A percentile compares a stretch with the other conserved stretches of the same genome.
Conservation (phyloP, 768 basidiomycete species). For the Serendipita indica region DNA sequence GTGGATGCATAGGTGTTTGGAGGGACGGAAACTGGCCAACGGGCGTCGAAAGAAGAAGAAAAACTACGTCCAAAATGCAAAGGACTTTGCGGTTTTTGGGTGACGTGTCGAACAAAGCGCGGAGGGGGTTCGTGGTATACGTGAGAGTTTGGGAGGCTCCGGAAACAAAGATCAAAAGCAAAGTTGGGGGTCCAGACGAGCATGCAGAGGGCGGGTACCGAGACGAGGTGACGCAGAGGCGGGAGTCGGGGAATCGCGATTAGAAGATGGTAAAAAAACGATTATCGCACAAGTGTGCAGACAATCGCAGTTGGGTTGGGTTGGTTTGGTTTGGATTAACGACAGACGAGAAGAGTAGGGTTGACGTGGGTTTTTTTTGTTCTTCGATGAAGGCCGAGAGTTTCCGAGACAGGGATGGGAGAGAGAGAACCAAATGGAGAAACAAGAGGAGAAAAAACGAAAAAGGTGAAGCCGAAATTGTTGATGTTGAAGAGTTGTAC, state of each 20-base stretch:
- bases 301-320: no score
- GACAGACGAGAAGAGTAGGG: neutral
- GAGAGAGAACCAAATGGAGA: no score
- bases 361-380: neutral
- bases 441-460: no score
- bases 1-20: neutral
- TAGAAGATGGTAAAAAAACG: conserved; percentile 1
- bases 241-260: conserved; percentile 1
- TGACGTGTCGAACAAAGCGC: conserved; percentile 6
- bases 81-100: neutral
- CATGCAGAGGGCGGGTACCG: neutral
- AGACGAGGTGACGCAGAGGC: neutral
- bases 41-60: neutral
- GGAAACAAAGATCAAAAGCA: neutral
- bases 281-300: no score
- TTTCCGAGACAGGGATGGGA: no score
- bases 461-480: no score
- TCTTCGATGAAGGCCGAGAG: neutral
- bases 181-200: conserved; percentile 7
- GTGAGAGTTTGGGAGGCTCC: conserved; percentile 2
- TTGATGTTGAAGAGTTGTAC: no score
- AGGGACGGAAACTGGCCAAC: neutral
- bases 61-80: conserved; percentile 1
- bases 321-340: neutral
- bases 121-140: no score